These are phyloP conservation scores for Botrytis fabae DNA, from an alignment of 2,329 filamentous ascomycete genomes.

Conservation along the genomic window DNA sequence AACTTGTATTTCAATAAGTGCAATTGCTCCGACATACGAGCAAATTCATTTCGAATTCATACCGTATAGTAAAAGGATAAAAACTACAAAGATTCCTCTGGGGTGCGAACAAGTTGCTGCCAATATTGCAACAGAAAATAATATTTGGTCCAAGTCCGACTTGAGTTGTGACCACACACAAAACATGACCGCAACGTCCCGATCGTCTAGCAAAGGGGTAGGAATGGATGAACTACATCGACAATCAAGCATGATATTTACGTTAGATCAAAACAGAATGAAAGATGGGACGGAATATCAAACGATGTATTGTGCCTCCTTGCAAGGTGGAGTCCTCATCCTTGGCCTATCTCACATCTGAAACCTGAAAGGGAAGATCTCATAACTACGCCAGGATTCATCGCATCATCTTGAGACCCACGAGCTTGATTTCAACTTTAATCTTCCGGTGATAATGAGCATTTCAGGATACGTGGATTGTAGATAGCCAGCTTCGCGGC, in stretches of 20 bases:
- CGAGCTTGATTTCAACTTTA: constrained; percentile 5
- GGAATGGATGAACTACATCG: not conserved
- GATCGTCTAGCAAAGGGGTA: not conserved
- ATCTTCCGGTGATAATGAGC: not conserved
- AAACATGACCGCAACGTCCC: not conserved
- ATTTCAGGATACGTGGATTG: not conserved
- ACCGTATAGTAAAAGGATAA: not conserved
- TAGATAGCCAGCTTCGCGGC: not conserved
- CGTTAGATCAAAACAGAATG: not conserved
- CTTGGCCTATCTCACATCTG: constrained; percentile 5
- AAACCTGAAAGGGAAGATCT: constrained; percentile 1
- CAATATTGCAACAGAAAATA: not conserved
- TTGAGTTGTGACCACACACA: not conserved
- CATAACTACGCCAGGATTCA: not conserved
- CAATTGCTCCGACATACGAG: not conserved
- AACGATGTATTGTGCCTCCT: constrained; percentile 8
- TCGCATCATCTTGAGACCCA: not conserved
- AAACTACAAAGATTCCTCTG: not conserved
- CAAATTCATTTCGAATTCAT: not conserved
- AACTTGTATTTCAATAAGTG: not conserved
- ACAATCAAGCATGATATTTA: not conserved
- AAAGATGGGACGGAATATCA: not conserved
- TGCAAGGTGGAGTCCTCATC: not conserved
- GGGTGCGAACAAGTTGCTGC: not conserved
- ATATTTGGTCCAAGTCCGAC: not conserved